phyloP scores from a whole-genome alignment of 768 basidiomycete species.

The Lactifluus rugatus region DNA sequence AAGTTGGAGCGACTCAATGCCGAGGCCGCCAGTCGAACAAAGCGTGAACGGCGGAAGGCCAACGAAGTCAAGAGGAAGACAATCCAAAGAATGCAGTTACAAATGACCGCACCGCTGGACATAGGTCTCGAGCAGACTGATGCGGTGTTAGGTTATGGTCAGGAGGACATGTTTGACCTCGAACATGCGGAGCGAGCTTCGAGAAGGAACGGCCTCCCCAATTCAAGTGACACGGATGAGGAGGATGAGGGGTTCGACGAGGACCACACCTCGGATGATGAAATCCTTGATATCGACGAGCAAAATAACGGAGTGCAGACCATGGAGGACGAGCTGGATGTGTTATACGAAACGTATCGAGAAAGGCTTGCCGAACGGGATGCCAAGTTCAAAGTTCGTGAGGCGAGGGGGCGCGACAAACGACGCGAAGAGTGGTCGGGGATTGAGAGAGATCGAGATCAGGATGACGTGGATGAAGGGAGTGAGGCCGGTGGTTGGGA shows the following conservation, averaged over 20 bases:
- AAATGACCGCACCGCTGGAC: constrained; percentile 96
- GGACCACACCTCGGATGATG: constrained; percentile 32
- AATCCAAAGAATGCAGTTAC: constrained; percentile 89
- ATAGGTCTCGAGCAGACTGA: constrained; percentile 85
- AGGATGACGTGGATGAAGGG: constrained; percentile 30
- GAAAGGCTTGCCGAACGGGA: constrained; percentile 73
- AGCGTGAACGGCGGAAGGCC: constrained; percentile 71
- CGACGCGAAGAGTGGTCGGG: constrained; percentile 79
- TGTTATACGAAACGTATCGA: constrained; percentile 80
- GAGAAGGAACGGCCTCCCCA: constrained; percentile 32
- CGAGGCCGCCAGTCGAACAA: constrained; percentile 61
- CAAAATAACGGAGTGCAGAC: constrained; percentile 44
- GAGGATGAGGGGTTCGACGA: constrained; percentile 40
- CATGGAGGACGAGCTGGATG: constrained; percentile 84
- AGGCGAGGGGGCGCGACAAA: constrained; percentile 62
- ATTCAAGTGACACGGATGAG: constrained; percentile 19
- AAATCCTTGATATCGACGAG: constrained; percentile 53
- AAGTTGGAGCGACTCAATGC: constrained; percentile 79
- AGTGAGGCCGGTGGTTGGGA: constrained; percentile 60
- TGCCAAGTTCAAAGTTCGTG: constrained; percentile 76
- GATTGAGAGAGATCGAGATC: constrained; percentile 34
- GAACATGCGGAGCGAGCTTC: constrained; percentile 44
- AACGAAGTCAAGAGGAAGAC: constrained; percentile 86
- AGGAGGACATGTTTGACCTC: constrained; percentile 86
- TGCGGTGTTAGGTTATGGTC: constrained; percentile 56